Conservation (phyloP, 352 stramenopile species). For the Phytopythium chamaehyphon region DNA sequence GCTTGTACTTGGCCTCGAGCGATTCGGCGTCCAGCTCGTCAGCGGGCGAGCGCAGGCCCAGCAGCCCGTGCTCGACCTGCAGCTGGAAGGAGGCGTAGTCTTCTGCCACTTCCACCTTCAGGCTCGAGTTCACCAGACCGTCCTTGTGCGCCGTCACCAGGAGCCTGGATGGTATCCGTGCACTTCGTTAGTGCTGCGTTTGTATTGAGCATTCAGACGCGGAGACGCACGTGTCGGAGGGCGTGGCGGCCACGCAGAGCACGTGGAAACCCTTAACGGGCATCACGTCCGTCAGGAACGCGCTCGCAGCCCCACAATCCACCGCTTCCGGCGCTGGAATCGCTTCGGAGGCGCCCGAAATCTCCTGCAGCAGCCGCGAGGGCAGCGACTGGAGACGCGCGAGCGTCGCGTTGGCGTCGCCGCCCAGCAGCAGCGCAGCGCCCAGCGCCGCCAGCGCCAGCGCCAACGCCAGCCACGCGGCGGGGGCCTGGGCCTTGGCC, state of each 20-base stretch:
- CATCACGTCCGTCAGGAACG: conserved; percentile 52
- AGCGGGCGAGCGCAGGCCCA: conserved; percentile 10
- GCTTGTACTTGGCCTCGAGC: conserved; percentile 50
- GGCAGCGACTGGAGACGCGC: conserved; percentile 7
- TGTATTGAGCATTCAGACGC: no score
- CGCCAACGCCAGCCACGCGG: conserved; percentile 9
- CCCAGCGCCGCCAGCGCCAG: conserved; percentile 12
- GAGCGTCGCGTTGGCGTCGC: conserved; percentile 6
- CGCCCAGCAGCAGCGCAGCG: conserved; percentile 2
- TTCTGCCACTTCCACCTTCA: conserved; percentile 22
- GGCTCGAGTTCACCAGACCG: conserved; percentile 20
- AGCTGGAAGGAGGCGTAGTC: conserved; percentile 31
- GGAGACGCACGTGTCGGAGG: conserved; percentile 34
- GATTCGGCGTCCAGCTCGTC: conserved; percentile 12
- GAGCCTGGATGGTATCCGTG: no score
- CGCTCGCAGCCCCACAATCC: conserved; percentile 27
- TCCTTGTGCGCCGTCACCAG: conserved; percentile 56
- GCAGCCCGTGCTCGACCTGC: conserved; percentile 32
- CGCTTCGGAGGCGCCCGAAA: conserved; percentile 5
- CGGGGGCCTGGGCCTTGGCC: conserved; percentile 4
- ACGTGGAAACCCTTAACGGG: conserved; percentile 73
- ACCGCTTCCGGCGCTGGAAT: conserved; percentile 8
- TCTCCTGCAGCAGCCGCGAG: conserved; percentile 12
- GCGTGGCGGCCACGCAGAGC: conserved; percentile 46
- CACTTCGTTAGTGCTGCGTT: no score